Conservation (phyloP, 345 rosid genomes). For the Mallotus nudiflorus region DNA sequence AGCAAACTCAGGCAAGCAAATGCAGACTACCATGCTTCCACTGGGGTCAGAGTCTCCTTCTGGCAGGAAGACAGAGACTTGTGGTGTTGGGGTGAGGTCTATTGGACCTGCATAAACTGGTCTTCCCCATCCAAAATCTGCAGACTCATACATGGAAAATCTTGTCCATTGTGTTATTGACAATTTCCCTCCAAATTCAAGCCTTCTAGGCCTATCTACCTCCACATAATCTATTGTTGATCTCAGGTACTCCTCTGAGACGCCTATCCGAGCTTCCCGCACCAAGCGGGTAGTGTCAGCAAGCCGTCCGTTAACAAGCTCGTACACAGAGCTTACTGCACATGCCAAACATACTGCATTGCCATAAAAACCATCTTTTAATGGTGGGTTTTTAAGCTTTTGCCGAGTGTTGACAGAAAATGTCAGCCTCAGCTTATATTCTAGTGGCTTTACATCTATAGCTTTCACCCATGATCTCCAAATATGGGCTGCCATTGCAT, state of each 20-base stretch:
- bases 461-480: slow-evolving; percentile 97
- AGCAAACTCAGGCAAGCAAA: slow-evolving; percentile 79
- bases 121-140: slow-evolving; percentile 92
- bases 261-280: slow-evolving; percentile 55
- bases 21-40: slow-evolving; percentile 66
- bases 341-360: slow-evolving; percentile 84
- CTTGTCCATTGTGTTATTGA: slow-evolving; percentile 94
- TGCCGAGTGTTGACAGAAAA: slow-evolving; percentile 79
- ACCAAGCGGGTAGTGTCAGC: slow-evolving; percentile 54
- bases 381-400: slow-evolving; percentile 54
- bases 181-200: slow-evolving; percentile 87
- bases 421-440: slow-evolving; percentile 73
- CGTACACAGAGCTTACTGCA: slow-evolving; percentile 56
- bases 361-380: slow-evolving; percentile 75
- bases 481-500: slow-evolving; percentile 86
- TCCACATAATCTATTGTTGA: slow-evolving; percentile 73
- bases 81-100: slow-evolving; percentile 90
- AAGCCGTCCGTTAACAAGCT: slow-evolving; percentile 50
- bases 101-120: slow-evolving; percentile 82
- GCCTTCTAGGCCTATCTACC: slow-evolving; percentile 61
- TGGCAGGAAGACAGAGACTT: slow-evolving; percentile 82
- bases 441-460: slow-evolving; percentile 65
- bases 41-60: slow-evolving; percentile 52
- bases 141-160: slow-evolving; percentile 70
- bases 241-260: slow-evolving; percentile 74